Evolutionary conservation across 2,329 filamentous ascomycete genomes (phyloP).

Genomic region (Hyphodiscus sp.): DNA sequence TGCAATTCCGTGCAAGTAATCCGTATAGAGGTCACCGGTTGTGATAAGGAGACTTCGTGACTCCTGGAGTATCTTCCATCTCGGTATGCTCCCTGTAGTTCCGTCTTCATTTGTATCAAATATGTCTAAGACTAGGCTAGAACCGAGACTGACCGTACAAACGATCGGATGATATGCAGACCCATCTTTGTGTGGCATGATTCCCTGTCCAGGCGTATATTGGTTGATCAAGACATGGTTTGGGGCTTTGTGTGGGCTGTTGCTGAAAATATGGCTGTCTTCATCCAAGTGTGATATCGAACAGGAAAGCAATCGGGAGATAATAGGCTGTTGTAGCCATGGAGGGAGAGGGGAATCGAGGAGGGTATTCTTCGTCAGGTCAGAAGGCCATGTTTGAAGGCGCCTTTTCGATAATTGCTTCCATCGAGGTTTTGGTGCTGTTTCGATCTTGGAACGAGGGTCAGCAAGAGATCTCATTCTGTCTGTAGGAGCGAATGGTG

Average conservation of each 20-base stretch:
- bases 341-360: conserved; percentile 65
- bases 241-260: conserved; percentile 66
- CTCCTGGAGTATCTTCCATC: conserved; percentile 68
- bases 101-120: conserved; percentile 57
- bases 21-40: conserved; percentile 58
- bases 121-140: conserved; percentile 71
- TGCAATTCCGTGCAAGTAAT: conserved; percentile 70
- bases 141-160: conserved; percentile 82
- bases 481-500: too few relatives aligned
- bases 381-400: conserved; percentile 84
- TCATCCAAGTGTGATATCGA: conserved; percentile 30
- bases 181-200: conserved; percentile 96
- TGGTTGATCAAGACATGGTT: conserved; percentile 96
- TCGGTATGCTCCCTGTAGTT: conserved; percentile 45
- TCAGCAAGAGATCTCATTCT: conserved; percentile 2
- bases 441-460: conserved; percentile 38
- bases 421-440: conserved; percentile 72
- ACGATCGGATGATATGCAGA: conserved; percentile 81
- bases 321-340: conserved; percentile 68
- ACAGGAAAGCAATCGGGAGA: conserved; percentile 53
- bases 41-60: conserved; percentile 75
- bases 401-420: conserved; percentile 81
- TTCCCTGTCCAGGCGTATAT: conserved; percentile 82
- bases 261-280: conserved; percentile 43
- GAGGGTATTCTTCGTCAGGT: conserved; percentile 71